A percentile compares a stretch with the other conserved stretches of the same genome.
Evolutionary conservation across 2,329 filamentous ascomycete genomes (phyloP).

Genomic region (Claviceps sorghi): DNA sequence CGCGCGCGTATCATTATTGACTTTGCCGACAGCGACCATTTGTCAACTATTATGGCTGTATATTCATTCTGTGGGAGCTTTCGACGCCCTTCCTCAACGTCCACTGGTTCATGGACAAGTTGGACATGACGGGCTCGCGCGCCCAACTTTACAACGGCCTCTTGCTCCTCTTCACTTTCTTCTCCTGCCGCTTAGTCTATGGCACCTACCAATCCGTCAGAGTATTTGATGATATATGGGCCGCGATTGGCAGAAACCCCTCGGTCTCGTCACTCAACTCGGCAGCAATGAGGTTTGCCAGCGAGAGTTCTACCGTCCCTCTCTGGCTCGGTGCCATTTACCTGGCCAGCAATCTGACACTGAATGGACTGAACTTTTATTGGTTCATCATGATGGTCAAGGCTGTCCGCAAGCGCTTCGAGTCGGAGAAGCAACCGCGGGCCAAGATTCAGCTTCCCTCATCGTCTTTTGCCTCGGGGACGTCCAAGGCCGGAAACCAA

Average conservation of each 20-base stretch:
- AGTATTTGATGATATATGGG: constrained; percentile 57
- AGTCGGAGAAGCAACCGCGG: constrained; percentile 25
- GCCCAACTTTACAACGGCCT: constrained; percentile 68
- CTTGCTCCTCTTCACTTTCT: constrained; percentile 57
- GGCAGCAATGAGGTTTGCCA: constrained; percentile 29
- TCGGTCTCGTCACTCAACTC: constrained; percentile 13
- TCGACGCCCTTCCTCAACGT: constrained; percentile 75
- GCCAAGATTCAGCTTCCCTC: constrained; percentile 18
- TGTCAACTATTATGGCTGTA: constrained; percentile 66
- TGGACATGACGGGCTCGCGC: constrained; percentile 60
- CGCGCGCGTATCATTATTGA: not conserved
- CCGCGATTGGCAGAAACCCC: constrained; percentile 28
- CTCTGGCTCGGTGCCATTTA: constrained; percentile 57
- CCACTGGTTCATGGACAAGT: constrained; percentile 86
- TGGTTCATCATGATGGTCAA: constrained; percentile 84
- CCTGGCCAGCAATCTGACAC: constrained; percentile 51
- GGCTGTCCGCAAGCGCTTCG: constrained; percentile 63
- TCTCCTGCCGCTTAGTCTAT: constrained; percentile 62
- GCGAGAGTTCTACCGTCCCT: constrained; percentile 39
- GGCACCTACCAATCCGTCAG: constrained; percentile 57
- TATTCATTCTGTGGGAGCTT: constrained; percentile 78
- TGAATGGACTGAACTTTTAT: constrained; percentile 67
- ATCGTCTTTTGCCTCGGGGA: constrained; percentile 16
- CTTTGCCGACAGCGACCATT: constrained; percentile 51
- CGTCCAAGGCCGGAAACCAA: constrained; percentile 7